Evolutionary conservation across 2,329 filamentous ascomycete genomes (phyloP).

Genomic region (Endocalyx cinctus): DNA sequence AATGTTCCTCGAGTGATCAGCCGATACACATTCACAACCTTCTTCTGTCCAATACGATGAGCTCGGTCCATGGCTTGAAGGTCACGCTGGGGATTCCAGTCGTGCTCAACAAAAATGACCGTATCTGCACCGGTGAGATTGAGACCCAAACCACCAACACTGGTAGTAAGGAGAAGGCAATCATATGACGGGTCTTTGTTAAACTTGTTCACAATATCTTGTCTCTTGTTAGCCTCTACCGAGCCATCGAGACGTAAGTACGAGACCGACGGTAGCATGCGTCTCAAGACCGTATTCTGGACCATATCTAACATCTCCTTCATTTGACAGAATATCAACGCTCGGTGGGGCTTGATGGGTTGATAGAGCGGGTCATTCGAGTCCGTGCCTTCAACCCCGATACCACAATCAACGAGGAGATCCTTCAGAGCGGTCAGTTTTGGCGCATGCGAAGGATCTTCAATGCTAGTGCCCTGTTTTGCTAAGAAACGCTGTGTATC

Average conservation of each 20-base stretch:
- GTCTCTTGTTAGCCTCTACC: slow-evolving; percentile 87
- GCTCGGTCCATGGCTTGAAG: slow-evolving; percentile 98
- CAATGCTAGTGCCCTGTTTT: slow-evolving; percentile 74
- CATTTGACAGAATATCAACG: slow-evolving; percentile 98
- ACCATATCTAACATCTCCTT: slow-evolving; percentile 99
- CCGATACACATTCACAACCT: slow-evolving; percentile 98
- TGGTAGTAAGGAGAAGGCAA: slow-evolving; percentile 87
- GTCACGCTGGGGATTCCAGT: slow-evolving; percentile 99
- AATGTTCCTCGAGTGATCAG: slow-evolving; percentile 92
- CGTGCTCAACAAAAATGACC: slow-evolving; percentile 98
- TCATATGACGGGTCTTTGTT: slow-evolving; percentile 97
- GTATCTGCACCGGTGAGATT: slow-evolving; percentile 97
- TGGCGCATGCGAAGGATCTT: slow-evolving; percentile 83
- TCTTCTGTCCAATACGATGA: slow-evolving; percentile 98
- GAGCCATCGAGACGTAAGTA: slow-evolving; percentile 91
- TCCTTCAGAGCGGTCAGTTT: slow-evolving; percentile 89
- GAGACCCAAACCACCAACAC: slow-evolving; percentile 87
- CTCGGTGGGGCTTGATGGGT: slow-evolving; percentile 93
- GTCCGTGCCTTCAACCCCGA: slow-evolving; percentile 69
- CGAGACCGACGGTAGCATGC: slow-evolving; percentile 86
- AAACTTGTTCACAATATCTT: slow-evolving; percentile 98
- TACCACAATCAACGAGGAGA: slow-evolving; percentile 95
- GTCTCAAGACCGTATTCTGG: slow-evolving; percentile 85
- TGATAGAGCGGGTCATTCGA: slow-evolving; percentile 58
- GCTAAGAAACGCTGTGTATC: slow-evolving; percentile 77